Evolutionary conservation across 2,329 filamentous ascomycete genomes (phyloP).

Genomic region (Talaromyces verruculosus): DNA sequence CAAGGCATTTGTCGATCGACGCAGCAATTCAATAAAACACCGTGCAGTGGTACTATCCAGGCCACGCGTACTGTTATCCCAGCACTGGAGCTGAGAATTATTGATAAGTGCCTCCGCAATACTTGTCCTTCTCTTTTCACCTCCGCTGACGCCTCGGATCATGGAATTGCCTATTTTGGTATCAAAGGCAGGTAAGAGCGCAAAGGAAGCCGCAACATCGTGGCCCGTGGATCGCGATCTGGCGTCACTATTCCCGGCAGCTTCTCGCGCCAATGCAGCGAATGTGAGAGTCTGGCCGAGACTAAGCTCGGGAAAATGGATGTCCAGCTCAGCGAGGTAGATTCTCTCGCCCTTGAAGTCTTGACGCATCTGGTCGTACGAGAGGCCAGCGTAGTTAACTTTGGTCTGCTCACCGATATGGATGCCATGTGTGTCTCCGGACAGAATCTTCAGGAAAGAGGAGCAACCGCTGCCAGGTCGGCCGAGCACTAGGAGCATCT

Average conservation of each 20-base stretch:
- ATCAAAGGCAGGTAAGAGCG: conserved; percentile 54
- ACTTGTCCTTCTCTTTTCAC: conserved; percentile 67
- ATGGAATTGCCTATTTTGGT: conserved; percentile 67
- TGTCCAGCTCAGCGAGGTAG: neutral
- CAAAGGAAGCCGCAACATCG: conserved; percentile 29
- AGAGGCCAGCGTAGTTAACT: no score
- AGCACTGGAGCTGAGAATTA: neutral
- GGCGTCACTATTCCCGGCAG: conserved; percentile 11
- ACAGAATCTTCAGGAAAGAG: neutral
- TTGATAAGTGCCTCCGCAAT: conserved; percentile 56
- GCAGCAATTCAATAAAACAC: neutral
- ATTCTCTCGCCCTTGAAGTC: neutral
- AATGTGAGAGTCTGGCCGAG: conserved; percentile 73
- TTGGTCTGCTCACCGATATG: no score
- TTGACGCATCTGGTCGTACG: no score
- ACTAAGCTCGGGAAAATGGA: conserved; percentile 70
- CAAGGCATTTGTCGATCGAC: neutral
- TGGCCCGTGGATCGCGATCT: conserved; percentile 35
- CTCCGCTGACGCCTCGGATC: conserved; percentile 65
- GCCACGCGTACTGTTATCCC: neutral
- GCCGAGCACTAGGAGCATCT: neutral
- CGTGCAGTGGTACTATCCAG: neutral
- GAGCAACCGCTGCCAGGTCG: neutral
- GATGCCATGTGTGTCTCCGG: neutral
- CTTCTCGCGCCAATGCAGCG: conserved; percentile 55